Evolutionary conservation across 1,139 yeast species (phyloP).

Genomic region (Pichia sp.): DNA sequence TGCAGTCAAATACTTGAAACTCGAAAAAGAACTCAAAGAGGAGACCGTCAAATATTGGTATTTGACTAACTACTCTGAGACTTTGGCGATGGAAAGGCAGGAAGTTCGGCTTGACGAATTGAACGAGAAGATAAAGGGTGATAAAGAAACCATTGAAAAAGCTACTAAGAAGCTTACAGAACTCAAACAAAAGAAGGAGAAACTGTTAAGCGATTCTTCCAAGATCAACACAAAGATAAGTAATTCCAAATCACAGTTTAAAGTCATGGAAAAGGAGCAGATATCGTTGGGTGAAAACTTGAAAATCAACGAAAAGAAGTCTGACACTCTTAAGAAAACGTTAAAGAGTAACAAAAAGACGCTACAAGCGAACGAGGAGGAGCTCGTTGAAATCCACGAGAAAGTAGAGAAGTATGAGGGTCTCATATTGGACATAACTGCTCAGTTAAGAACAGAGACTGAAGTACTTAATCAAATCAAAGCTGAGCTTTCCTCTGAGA

Average conservation of each 20-base stretch:
- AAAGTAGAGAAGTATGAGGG: background rate
- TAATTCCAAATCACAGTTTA: conserved; percentile 32
- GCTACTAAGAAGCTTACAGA: conserved; percentile 36
- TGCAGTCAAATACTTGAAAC: conserved; percentile 58
- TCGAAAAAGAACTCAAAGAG: conserved; percentile 55
- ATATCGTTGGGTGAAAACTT: conserved; percentile 18
- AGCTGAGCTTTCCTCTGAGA: conserved; percentile 62
- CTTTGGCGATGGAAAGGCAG: conserved; percentile 22
- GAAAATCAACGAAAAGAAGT: conserved; percentile 22
- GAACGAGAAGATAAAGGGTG: conserved; percentile 38
- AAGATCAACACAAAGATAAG: conserved; percentile 43
- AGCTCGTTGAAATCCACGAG: conserved; percentile 30
- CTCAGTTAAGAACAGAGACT: conserved; percentile 39
- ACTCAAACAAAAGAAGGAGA: conserved; percentile 33
- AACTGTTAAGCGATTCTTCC: conserved; percentile 29
- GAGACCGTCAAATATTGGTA: conserved; percentile 42
- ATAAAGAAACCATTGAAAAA: conserved; percentile 40
- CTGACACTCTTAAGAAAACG: conserved; percentile 29
- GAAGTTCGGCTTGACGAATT: conserved; percentile 31
- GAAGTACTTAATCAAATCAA: conserved; percentile 55
- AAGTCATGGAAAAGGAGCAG: conserved; percentile 46
- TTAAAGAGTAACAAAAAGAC: conserved; percentile 31
- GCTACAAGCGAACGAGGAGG: conserved; percentile 37
- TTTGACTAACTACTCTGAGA: conserved; percentile 1
- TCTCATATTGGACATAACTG: background rate